Percentiles rank a stretch among this genome's conserved stretches.
Conservation (phyloP, 2,329 filamentous ascomycete genomes). For the Colletotrichum chlorophyti region DNA sequence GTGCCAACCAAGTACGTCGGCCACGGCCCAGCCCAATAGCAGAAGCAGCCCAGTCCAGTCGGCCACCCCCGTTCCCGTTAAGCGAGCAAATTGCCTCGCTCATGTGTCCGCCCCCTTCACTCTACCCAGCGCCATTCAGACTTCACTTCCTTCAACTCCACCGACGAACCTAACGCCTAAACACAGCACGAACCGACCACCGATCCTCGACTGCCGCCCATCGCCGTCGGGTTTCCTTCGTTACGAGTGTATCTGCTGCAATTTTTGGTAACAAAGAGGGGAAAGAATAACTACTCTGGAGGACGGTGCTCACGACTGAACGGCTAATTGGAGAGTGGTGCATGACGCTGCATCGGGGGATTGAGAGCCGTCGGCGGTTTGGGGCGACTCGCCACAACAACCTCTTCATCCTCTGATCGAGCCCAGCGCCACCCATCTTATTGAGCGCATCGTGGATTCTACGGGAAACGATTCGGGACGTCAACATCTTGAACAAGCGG, state of each 20-base stretch:
- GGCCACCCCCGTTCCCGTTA: conserved; percentile 28
- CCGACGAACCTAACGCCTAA: conserved; percentile 26
- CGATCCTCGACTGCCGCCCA: conserved; percentile 19
- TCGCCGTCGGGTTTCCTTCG: conserved; percentile 21
- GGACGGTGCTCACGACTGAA: conserved; percentile 13
- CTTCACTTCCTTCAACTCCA: conserved; percentile 31
- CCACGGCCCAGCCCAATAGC: conserved; percentile 15
- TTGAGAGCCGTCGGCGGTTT: conserved; percentile 45
- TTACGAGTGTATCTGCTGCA: conserved; percentile 15
- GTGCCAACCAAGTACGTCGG: conserved; percentile 21
- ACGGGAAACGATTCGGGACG: conserved; percentile 12
- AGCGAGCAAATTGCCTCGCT: conserved; percentile 30
- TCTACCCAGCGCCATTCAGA: conserved; percentile 29
- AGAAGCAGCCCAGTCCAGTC: conserved; percentile 13
- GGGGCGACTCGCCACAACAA: conserved; percentile 44
- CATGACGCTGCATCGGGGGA: conserved; percentile 43
- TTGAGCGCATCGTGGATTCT: conserved; percentile 31
- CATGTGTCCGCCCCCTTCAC: conserved; percentile 30
- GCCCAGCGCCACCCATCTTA: conserved; percentile 21
- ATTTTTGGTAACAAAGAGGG: conserved; percentile 8
- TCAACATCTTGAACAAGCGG: conserved; percentile 7
- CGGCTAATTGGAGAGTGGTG: conserved; percentile 31
- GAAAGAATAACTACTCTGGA: background rate
- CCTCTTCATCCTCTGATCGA: conserved; percentile 32
- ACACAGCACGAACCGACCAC: conserved; percentile 24